Evolutionary conservation across 1,284 basidiomycete species (phyloP), one percentile per base, ranked within the genome.

Genomic region (Retiboletus flavoniger): DNA sequence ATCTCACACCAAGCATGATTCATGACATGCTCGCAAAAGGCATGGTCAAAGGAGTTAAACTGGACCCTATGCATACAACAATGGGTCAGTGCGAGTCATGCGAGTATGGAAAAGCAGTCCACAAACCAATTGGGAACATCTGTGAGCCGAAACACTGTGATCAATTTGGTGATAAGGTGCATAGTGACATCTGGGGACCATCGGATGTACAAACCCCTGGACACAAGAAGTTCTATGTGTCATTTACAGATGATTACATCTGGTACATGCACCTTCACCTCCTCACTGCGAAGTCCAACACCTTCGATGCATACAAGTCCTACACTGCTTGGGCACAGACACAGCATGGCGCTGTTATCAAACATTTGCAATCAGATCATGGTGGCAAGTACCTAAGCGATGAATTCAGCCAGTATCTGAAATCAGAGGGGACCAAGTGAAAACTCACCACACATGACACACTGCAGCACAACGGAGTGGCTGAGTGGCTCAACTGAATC

Each of bases 361-460:
- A 57, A 41, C 3, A 1, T 2, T 11, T 56, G 9, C 2, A 6
- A 4, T 47, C n/a, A 0, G 36, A 57, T 5, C 1, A 5, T 6
- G 14, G 47, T 2, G 29, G 55, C 0, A 8, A 56, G 16, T 49
- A 57, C n/a, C 39, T 57, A 1, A 42, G 50, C 1, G 6, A 49
- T 0, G 16, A 58, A 14, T 59, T 59, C 9, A 55, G 0, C 2
- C 0, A 0, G 21, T 17, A 46, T 6, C 14, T 58, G 1, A 21
- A 54, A 41, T 5, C 17, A 1, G 2, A 31, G 7, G 43, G 28
- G 10, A 44, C 28, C 3, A 7, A 13, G 8, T 5, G n/a, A 8
- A 44, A 44, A 19, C 29, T 44, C 4, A 44, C 43, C 29, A 44
- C 7, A 1, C 43, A 44, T 3, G 29, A 44, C 1, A 44, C 4